These are phyloP conservation scores for Carex kokanica DNA, from an alignment of 176 grass and related monocot genomes.

Conservation along the genomic window DNA sequence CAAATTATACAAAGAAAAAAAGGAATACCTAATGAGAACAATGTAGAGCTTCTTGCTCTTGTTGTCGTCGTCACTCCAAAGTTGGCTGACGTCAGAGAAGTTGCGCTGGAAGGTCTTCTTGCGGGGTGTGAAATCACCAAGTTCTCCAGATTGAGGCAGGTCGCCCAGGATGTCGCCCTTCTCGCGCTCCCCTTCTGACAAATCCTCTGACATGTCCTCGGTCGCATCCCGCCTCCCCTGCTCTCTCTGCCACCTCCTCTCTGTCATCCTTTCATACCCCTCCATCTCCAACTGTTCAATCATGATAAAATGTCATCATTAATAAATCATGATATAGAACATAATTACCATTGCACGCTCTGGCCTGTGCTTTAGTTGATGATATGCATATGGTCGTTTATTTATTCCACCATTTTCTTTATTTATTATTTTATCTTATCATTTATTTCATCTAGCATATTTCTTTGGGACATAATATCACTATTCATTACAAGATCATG, in stretches of 20 bases:
- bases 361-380: not conserved
- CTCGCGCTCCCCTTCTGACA: slow-evolving; percentile 81
- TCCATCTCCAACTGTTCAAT: slow-evolving; percentile 67
- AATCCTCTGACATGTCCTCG: slow-evolving; percentile 84
- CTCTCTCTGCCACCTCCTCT: slow-evolving; percentile 64
- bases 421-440: not conserved
- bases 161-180: slow-evolving; percentile 67
- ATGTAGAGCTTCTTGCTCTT: slow-evolving; percentile 89
- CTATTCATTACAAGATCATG: not conserved
- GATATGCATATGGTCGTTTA: not conserved
- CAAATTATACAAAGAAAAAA: not conserved
- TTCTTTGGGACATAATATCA: not conserved
- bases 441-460: not conserved
- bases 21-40: slow-evolving; percentile 69
- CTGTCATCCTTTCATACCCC: slow-evolving; percentile 62
- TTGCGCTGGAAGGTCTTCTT: slow-evolving; percentile 80
- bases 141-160: slow-evolving; percentile 32
- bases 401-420: not conserved
- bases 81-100: slow-evolving; percentile 53
- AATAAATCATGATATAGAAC: not conserved
- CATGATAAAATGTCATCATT: not conserved
- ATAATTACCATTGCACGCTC: not conserved
- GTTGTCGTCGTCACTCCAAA: slow-evolving; percentile 87
- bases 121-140: not conserved
- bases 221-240: slow-evolving; percentile 61